Evolutionary conservation across 441 rosid species (phyloP).

Genomic region (Pelargonium fulgidum): DNA sequence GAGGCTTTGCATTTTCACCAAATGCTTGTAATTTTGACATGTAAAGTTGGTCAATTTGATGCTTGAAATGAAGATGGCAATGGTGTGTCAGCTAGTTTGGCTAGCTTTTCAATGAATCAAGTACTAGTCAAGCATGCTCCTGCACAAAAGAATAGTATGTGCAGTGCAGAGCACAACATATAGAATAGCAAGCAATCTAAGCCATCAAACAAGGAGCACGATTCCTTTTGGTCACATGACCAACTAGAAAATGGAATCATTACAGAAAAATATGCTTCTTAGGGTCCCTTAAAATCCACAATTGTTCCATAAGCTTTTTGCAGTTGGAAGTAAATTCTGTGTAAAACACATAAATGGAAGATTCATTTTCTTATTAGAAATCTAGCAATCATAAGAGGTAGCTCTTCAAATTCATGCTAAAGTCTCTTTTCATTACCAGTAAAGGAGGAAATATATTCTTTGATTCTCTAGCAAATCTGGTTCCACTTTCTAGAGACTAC

Average conservation of each 20-base stretch:
- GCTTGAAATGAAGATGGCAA: too few relatives aligned
- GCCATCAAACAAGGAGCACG: constrained; percentile 1
- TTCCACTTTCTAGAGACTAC: too few relatives aligned
- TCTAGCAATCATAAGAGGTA: not conserved
- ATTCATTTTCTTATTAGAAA: not conserved
- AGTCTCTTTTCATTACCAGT: not conserved
- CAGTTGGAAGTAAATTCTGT: not conserved
- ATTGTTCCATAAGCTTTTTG: not conserved
- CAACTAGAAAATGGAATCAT: not conserved
- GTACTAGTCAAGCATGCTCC: too few relatives aligned
- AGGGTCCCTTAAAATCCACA: not conserved
- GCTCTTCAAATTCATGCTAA: not conserved
- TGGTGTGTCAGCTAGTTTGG: too few relatives aligned
- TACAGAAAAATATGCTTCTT: not conserved
- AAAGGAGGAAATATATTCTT: not conserved
- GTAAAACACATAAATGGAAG: not conserved
- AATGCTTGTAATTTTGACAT: too few relatives aligned
- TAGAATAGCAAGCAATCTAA: not conserved
- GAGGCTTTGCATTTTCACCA: too few relatives aligned
- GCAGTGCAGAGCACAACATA: not conserved
- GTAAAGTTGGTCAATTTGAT: too few relatives aligned
- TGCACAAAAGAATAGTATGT: too few relatives aligned
- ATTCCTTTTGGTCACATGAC: not conserved
- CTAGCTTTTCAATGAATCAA: too few relatives aligned
- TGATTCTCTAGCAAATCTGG: not conserved